Conservation (phyloP, 2,329 filamentous ascomycete genomes). For the Cordyceps cateniannulata region DNA sequence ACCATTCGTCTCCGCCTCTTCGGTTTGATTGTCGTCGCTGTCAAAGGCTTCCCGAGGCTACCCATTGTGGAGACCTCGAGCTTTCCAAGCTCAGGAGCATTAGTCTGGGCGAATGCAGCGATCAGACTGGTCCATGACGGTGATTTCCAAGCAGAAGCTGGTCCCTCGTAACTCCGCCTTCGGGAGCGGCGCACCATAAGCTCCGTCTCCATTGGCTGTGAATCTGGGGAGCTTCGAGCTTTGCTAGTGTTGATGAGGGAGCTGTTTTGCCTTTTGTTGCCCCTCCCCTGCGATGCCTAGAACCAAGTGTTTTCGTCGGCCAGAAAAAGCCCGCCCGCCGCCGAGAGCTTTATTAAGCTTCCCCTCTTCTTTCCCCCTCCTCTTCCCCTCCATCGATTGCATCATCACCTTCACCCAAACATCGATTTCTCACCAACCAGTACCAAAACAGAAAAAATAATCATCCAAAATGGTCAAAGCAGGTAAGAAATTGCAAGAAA, state of each 20-base stretch:
- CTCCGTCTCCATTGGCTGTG: background rate
- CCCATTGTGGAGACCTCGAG: conserved; percentile 1
- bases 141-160: background rate
- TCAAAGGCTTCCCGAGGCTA: background rate
- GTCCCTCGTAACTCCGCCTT: conserved; percentile 9
- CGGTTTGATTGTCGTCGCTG: background rate
- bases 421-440: too few species aligned
- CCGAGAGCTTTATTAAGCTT: conserved; percentile 8
- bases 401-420: conserved; percentile 9
- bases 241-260: background rate
- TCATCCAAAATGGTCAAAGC: conserved; percentile 95
- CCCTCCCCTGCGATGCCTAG: background rate
- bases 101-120: background rate
- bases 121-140: background rate
- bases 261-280: background rate
- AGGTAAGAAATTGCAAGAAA: conserved; percentile 54
- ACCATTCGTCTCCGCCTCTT: background rate
- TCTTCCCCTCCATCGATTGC: conserved; percentile 11
- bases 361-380: conserved; percentile 5
- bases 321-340: background rate
- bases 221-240: background rate
- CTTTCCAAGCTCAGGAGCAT: background rate
- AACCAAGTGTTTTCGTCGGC: background rate
- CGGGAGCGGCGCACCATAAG: background rate
- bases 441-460: conserved; percentile 28